Evolutionary conservation across 2,329 filamentous ascomycete species (phyloP).

Genomic region (Ascochyta lentis): DNA sequence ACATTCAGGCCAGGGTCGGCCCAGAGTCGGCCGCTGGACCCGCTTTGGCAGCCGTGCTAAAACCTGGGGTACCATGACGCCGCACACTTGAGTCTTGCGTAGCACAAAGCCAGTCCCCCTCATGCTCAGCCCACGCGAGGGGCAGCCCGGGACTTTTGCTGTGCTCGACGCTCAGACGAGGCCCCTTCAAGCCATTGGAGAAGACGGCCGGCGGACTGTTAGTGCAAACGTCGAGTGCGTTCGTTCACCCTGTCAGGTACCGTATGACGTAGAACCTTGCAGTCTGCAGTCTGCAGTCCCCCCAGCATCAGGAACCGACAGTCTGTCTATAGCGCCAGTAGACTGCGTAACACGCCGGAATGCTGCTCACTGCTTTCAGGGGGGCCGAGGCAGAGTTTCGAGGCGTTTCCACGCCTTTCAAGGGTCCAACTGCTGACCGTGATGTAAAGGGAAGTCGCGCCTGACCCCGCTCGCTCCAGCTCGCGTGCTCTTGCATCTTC

Average conservation of each 20-base stretch:
- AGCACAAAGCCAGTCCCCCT: not conserved
- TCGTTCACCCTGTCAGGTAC: not conserved
- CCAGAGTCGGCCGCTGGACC: slow-evolving; percentile 8
- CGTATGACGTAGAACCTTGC: slow-evolving; percentile 11
- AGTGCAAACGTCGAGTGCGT: not conserved
- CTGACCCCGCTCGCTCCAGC: slow-evolving; percentile 18
- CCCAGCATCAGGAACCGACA: slow-evolving; percentile 4
- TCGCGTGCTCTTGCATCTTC: slow-evolving; percentile 20
- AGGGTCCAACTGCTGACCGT: slow-evolving; percentile 12
- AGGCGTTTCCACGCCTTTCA: slow-evolving; percentile 10
- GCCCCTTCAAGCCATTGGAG: not conserved
- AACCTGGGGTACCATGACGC: slow-evolving; percentile 16
- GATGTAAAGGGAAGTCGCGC: slow-evolving; percentile 17
- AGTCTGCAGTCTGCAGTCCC: not conserved
- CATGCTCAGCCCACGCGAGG: slow-evolving; percentile 1
- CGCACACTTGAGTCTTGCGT: slow-evolving; percentile 4
- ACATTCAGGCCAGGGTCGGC: slow-evolving; percentile 10
- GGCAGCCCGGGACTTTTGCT: not conserved
- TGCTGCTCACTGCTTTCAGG: slow-evolving; percentile 5
- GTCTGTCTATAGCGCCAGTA: not conserved
- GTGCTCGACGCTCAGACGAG: not conserved
- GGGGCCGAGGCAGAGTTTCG: slow-evolving; percentile 9
- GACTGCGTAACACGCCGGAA: slow-evolving; percentile 1
- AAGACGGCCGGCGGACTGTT: not conserved
- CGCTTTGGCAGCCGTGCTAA: slow-evolving; percentile 15